A percentile compares a stretch with the other conserved stretches of the same genome.
Evolutionary conservation across 371 early-diverging fungal species (phyloP).

Genomic region (Mucor irregularis): DNA sequence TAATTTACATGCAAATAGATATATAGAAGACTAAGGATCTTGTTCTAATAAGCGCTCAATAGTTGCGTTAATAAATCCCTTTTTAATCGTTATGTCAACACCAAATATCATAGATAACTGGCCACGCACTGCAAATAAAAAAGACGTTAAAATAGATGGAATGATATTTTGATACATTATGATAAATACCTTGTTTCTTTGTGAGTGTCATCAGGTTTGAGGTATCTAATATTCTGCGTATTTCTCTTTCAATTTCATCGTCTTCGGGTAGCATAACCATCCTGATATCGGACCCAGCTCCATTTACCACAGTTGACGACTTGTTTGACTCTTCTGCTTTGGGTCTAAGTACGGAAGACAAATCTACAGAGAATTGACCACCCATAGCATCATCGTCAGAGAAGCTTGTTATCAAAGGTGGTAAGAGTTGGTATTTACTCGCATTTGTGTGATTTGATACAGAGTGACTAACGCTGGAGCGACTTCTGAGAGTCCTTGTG

Average conservation of each 20-base stretch:
- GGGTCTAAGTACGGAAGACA: slow-evolving; percentile 26
- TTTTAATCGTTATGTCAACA: slow-evolving; percentile 77
- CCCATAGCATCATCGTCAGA: slow-evolving; percentile 8
- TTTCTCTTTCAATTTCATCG: slow-evolving; percentile 81
- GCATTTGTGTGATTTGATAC: neutral
- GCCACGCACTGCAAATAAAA: slow-evolving; percentile 69
- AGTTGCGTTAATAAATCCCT: slow-evolving; percentile 83
- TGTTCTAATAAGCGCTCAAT: slow-evolving; percentile 68
- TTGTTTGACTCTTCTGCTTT: neutral
- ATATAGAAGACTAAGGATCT: slow-evolving; percentile 5
- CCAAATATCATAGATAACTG: slow-evolving; percentile 75
- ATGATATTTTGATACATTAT: neutral
- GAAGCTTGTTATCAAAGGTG: slow-evolving; percentile 11
- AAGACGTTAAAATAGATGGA: slow-evolving; percentile 1
- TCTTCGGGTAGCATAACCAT: slow-evolving; percentile 72
- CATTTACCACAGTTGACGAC: neutral
- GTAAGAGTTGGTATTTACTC: neutral
- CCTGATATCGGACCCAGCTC: slow-evolving; percentile 19
- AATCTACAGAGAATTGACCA: slow-evolving; percentile 27
- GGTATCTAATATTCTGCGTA: slow-evolving; percentile 71
- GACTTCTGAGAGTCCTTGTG: slow-evolving; percentile 4
- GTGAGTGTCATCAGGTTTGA: slow-evolving; percentile 82
- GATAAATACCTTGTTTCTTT: slow-evolving; percentile 70
- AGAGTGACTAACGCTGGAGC: slow-evolving; percentile 1
- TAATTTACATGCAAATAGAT: too few species aligned